Evolutionary conservation across 2,329 filamentous ascomycete genomes (phyloP), one percentile per base, ranked within the genome.

Genomic region (Falciphora oryzae): DNA sequence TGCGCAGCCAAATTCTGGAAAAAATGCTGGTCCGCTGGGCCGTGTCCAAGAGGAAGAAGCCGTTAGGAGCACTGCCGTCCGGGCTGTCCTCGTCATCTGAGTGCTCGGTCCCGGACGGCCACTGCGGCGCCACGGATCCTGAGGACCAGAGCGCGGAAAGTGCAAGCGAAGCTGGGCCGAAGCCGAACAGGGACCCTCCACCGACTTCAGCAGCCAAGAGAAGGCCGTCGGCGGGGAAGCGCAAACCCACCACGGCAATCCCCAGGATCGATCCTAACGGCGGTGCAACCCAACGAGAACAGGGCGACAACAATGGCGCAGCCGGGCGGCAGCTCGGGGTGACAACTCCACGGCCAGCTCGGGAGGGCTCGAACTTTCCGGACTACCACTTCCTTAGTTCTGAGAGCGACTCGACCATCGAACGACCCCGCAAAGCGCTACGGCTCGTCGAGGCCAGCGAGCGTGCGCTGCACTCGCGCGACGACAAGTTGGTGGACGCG

Each of bases 1-100:
- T 85, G 14, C 79, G 83, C 68, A 77, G 79, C n/a, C 78, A 78
- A 62, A 73, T 78, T 10, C 68, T 85, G 58, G 74, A 81, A 31
- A 75, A 76, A 29, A 71, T 80, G 65, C 67, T 85, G 38, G 68
- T 74, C 16, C 66, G 70, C 11, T 74, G 73, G 72, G 68, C 32
- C 11, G 59, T 28, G 32, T 31, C 66, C 22, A 66, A 67, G 3
- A 68, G 65, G 27, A 66, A 60, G 14, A 67, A 69, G 14, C 63
- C 59, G 13, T 7, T 25, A 1, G 53, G 59, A 6, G 57, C 63
- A 0, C 61, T n/a, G 58, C 65, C 35, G 14, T 53, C 57, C 57
- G 31, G 29, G 38, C 32, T 25, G 5, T 59, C 64, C 18, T 58
- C 65, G 29, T 22, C 57, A 38, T 53, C 59, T 5, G 59, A 61